These are phyloP conservation scores for Penicillium salamii DNA, from an alignment of 495 filamentous ascomycete species.

Conservation along the genomic window DNA sequence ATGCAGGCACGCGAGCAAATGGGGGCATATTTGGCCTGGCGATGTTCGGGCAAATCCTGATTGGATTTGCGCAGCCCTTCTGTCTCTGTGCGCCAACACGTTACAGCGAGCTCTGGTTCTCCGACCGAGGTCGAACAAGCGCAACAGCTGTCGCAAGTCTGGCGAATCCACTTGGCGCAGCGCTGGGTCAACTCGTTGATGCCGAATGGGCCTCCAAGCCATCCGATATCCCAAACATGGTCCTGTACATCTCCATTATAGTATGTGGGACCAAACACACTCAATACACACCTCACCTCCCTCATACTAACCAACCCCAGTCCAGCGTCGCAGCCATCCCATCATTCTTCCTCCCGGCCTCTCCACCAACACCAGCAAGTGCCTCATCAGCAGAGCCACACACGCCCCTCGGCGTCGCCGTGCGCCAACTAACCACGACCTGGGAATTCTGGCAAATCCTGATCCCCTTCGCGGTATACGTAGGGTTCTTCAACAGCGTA, in stretches of 20 bases:
- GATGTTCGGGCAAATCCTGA: conserved; percentile 94
- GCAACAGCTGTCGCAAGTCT: conserved; percentile 84
- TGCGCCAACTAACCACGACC: conserved; percentile 46
- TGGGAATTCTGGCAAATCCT: conserved; percentile 75
- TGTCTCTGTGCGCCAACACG: conserved; percentile 85
- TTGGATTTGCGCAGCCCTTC: conserved; percentile 87
- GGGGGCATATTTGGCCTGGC: conserved; percentile 68
- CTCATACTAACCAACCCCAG: conserved; percentile 33
- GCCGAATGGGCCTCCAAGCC: conserved; percentile 66
- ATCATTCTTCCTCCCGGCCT: conserved; percentile 78
- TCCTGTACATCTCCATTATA: conserved; percentile 83
- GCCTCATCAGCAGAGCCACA: conserved; percentile 47
- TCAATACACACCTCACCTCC: neutral
- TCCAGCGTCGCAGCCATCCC: conserved; percentile 71
- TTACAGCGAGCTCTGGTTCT: conserved; percentile 95
- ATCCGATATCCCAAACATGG: conserved; percentile 71
- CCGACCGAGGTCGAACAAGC: conserved; percentile 73
- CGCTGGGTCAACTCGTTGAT: conserved; percentile 80
- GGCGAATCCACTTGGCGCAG: conserved; percentile 85
- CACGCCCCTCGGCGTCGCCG: conserved; percentile 49
- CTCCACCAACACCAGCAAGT: conserved; percentile 71
- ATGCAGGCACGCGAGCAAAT: conserved; percentile 66
- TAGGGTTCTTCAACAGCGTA: conserved; percentile 89
- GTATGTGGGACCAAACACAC: conserved; percentile 41
- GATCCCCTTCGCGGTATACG: conserved; percentile 76